phyloP scores from a whole-genome alignment of 2,329 filamentous ascomycete species.

The Penicillium sp. region DNA sequence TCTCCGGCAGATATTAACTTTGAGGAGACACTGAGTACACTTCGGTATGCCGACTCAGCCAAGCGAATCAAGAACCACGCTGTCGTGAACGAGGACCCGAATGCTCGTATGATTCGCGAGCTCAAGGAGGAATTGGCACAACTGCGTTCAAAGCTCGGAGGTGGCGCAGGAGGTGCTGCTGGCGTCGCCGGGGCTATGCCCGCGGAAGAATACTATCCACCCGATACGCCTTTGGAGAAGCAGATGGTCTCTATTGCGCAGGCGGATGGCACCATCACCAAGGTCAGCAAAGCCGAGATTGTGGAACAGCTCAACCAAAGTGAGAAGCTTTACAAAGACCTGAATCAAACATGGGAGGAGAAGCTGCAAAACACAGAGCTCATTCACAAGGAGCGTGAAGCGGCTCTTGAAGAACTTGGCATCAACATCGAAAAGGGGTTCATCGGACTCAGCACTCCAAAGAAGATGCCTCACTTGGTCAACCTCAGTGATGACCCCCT shows the following conservation, averaged over 20 bases:
- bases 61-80: constrained; percentile 99
- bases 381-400: constrained; percentile 95
- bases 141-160: constrained; percentile 79
- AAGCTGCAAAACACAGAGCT: constrained; percentile 92
- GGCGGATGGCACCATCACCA: constrained; percentile 81
- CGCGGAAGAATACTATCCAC: constrained; percentile 81
- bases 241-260: constrained; percentile 94
- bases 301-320: constrained; percentile 93
- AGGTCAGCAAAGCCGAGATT: constrained; percentile 97
- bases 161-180: constrained; percentile 46
- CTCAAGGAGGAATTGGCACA: constrained; percentile 90
- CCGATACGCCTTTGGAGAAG: constrained; percentile 87
- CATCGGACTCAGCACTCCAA: constrained; percentile 89
- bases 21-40: constrained; percentile 91
- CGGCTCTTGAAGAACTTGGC: constrained; percentile 90
- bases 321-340: constrained; percentile 90
- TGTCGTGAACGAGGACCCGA: constrained; percentile 97
- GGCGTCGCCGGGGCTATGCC: constrained; percentile 51
- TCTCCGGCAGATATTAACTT: constrained; percentile 99
- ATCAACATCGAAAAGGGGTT: constrained; percentile 99
- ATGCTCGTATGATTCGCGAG: constrained; percentile 97
- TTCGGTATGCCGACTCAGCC: constrained; percentile 94
- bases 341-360: constrained; percentile 99
- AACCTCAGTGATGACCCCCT: constrained; percentile 94
- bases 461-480: constrained; percentile 99